These are phyloP conservation scores for Leccinum solheimii DNA, from an alignment of 1,284 basidiomycete species.

Conservation along the genomic window DNA sequence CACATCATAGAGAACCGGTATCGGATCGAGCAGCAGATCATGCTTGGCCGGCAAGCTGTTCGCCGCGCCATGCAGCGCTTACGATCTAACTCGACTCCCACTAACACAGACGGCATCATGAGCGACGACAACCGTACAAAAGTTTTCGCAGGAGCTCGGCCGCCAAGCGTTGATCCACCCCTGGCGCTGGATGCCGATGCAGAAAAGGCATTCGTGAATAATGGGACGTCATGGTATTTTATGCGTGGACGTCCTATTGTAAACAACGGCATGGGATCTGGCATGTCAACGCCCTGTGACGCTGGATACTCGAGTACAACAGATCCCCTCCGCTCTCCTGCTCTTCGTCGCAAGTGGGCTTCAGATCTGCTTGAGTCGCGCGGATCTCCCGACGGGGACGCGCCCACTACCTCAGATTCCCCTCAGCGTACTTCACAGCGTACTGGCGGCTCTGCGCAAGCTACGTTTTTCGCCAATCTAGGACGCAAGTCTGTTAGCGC, in stretches of 20 bases:
- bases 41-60: slow-evolving; percentile 75
- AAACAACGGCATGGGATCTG: slow-evolving; percentile 27
- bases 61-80: slow-evolving; percentile 50
- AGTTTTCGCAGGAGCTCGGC: slow-evolving; percentile 5
- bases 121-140: slow-evolving; percentile 22
- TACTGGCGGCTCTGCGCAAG: slow-evolving; percentile 15
- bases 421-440: slow-evolving; percentile 9
- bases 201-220: slow-evolving; percentile 49
- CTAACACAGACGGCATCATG: slow-evolving; percentile 30
- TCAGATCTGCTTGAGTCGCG: slow-evolving; percentile 42
- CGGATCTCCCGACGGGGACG: slow-evolving; percentile 20
- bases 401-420: slow-evolving; percentile 13
- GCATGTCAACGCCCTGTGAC: slow-evolving; percentile 28
- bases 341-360: slow-evolving; percentile 48
- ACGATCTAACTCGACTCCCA: slow-evolving; percentile 27
- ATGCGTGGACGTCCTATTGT: slow-evolving; percentile 31
- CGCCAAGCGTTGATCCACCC: slow-evolving; percentile 41
- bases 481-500: slow-evolving; percentile 53
- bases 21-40: slow-evolving; percentile 79
- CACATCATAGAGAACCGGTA: slow-evolving; percentile 90
- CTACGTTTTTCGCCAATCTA: slow-evolving; percentile 34
- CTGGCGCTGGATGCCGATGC: slow-evolving; percentile 63
- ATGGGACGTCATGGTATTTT: slow-evolving; percentile 51
- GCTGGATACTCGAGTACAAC: slow-evolving; percentile 27
- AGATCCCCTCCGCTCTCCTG: slow-evolving; percentile 43